These are phyloP conservation scores for Endoconidiophora laricicola DNA, from an alignment of 2,329 filamentous ascomycete genomes.

Conservation along the genomic window DNA sequence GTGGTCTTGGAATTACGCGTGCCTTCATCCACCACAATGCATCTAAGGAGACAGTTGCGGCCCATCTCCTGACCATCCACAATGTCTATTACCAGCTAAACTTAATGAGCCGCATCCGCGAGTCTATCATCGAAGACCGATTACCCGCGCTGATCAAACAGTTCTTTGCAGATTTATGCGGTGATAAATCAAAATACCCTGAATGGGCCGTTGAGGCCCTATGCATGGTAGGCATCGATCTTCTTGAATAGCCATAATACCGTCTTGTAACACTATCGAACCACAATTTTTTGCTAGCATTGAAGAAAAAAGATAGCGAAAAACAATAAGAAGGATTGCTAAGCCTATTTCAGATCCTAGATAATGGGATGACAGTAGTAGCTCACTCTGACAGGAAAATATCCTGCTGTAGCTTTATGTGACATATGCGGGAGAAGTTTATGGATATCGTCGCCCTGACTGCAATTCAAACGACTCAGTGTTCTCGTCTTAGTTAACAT, in stretches of 20 bases:
- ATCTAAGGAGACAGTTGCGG: conserved; percentile 87
- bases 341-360: no score
- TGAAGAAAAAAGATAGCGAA: no score
- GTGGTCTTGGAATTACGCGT: conserved; percentile 64
- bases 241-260: conserved; percentile 25
- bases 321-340: no score
- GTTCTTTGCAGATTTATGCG: conserved; percentile 65
- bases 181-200: conserved; percentile 48
- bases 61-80: conserved; percentile 72
- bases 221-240: conserved; percentile 60
- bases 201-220: conserved; percentile 73
- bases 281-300: no score
- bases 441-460: no score
- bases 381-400: no score
- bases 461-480: no score
- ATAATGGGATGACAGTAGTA: no score
- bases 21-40: conserved; percentile 86
- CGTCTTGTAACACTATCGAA: neutral
- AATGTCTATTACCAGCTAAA: conserved; percentile 87
- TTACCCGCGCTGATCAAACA: conserved; percentile 62
- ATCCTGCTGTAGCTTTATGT: no score
- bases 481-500: no score
- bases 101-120: conserved; percentile 59
- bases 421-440: no score
- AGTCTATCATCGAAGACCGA: conserved; percentile 63